Base-by-base conservation (phyloP, 768 basidiomycete species). In the Leucosporidium creatinivorum region DNA sequence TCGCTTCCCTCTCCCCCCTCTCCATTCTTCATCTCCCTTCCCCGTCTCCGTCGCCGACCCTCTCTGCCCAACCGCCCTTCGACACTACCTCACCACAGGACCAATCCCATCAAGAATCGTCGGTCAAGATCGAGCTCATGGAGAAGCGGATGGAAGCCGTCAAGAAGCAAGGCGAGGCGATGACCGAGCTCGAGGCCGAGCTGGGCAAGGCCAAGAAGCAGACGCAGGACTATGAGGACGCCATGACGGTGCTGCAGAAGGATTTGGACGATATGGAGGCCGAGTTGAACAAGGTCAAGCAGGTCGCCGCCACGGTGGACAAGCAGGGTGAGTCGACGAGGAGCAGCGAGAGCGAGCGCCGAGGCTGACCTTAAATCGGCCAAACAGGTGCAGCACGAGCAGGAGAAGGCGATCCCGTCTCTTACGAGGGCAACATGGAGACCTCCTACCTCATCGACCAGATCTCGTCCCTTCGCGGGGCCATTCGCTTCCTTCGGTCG, bases 111-210 rank as follows among this genome's bases (percentile, higher is more conserved):
- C 92, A 97, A 77, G 96, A 98, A 75, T 82, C 86, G 7, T 81
- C 81, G 3, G 93, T 97, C 63, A 97, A 93, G 82, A 91, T 97
- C 65, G 91, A 97, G 77, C 83, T 93, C 19, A 89, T 98, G 85
- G 93, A 96, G 76, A 86, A 93, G 56, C 85, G 92, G 39, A 86
- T 93, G 82, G 93, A 98, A 76, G 84, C 86, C 2, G 87, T 86
- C 68, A 93, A 91, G 83, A 91, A 88, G 77, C 73, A 81, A 79
- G 86, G 87, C 6, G 94, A 97, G 64, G 80, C 83, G 10, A 88
- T 97, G 61, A 78, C 81, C 19, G 88, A 91, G 68, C 84, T 98
- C 25, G 93, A 97, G 79, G 79, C 76, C 39, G 88, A 93, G 73
- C 81, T 97, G 2, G 79, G 82, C 33, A 92, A 92, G 77, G 85